Evolutionary conservation across 2,329 filamentous ascomycete species (phyloP).

Genomic region (Paecilomyces variotii): DNA sequence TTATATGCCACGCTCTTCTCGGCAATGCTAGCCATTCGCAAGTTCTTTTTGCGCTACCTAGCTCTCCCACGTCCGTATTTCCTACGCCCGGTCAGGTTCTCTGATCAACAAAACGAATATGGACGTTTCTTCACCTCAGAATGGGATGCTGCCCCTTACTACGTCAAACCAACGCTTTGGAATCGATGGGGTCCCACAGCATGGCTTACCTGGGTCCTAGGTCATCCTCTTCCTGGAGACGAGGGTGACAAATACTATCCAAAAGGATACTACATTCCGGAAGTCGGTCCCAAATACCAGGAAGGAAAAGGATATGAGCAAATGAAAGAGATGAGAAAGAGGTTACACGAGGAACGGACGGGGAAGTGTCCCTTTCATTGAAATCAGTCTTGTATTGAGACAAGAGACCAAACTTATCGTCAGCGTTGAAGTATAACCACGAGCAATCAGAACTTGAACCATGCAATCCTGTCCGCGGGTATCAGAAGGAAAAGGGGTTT

Average conservation of each 20-base stretch:
- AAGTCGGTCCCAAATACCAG: conserved; percentile 54
- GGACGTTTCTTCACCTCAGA: conserved; percentile 44
- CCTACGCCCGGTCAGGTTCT: conserved; percentile 30
- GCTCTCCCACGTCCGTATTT: conserved; percentile 48
- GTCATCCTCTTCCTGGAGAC: conserved; percentile 42
- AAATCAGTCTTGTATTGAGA: neutral
- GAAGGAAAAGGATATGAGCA: conserved; percentile 47
- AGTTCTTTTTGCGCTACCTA: conserved; percentile 50
- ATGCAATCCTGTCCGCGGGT: too few species aligned
- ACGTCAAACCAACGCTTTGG: conserved; percentile 52
- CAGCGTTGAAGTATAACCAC: too few species aligned
- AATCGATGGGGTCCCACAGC: conserved; percentile 55
- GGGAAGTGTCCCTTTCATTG: conserved; percentile 43
- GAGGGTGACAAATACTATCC: conserved; percentile 40
- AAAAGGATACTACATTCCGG: conserved; percentile 42
- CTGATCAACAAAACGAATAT: conserved; percentile 44
- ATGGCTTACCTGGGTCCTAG: conserved; percentile 40
- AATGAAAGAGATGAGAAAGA: conserved; percentile 33
- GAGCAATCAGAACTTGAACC: too few species aligned
- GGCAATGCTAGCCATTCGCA: conserved; percentile 44
- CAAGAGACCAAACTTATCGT: neutral
- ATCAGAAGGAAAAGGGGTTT: too few species aligned
- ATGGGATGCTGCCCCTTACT: conserved; percentile 59
- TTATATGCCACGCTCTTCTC: conserved; percentile 35
- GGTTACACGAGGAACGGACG: conserved; percentile 28